These are phyloP conservation scores for Colletotrichum sp. DNA, from an alignment of 2,329 filamentous ascomycete genomes.

Conservation along the genomic window DNA sequence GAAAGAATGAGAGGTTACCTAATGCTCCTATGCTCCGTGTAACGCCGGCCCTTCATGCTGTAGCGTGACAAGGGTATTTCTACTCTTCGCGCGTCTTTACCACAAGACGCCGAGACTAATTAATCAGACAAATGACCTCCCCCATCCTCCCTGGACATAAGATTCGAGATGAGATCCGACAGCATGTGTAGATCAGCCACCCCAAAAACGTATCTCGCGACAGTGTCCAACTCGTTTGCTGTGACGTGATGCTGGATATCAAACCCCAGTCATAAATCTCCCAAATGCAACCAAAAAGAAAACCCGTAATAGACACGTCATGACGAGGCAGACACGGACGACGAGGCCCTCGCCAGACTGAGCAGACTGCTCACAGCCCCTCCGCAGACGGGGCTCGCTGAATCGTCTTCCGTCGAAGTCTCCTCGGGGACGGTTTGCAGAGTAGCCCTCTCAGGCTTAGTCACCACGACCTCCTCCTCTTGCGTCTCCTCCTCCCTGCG, in stretches of 20 bases:
- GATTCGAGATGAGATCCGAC: background rate
- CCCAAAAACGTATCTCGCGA: background rate
- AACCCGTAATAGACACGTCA: background rate
- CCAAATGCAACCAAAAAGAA: background rate
- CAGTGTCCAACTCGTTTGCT: background rate
- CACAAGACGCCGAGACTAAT: background rate
- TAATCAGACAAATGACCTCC: background rate
- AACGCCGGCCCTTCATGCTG: constrained; percentile 14
- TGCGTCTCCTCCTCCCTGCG: constrained; percentile 1
- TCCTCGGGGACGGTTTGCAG: constrained; percentile 20
- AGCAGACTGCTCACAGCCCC: constrained; percentile 59
- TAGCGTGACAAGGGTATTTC: background rate
- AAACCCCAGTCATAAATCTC: background rate
- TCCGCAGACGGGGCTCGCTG: constrained; percentile 52
- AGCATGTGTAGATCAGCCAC: background rate
- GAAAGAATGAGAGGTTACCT: background rate
- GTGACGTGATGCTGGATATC: background rate
- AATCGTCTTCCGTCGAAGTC: constrained; percentile 23
- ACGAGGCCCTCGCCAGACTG: constrained; percentile 42
- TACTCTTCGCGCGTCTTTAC: background rate
- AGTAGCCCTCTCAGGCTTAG: constrained; percentile 20
- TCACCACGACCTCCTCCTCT: constrained; percentile 11
- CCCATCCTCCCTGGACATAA: background rate
- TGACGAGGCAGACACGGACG: constrained; percentile 11
- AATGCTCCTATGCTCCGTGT: background rate